Conservation (phyloP, 1,284 basidiomycete genomes). For the Pulchroboletus neoregius region DNA sequence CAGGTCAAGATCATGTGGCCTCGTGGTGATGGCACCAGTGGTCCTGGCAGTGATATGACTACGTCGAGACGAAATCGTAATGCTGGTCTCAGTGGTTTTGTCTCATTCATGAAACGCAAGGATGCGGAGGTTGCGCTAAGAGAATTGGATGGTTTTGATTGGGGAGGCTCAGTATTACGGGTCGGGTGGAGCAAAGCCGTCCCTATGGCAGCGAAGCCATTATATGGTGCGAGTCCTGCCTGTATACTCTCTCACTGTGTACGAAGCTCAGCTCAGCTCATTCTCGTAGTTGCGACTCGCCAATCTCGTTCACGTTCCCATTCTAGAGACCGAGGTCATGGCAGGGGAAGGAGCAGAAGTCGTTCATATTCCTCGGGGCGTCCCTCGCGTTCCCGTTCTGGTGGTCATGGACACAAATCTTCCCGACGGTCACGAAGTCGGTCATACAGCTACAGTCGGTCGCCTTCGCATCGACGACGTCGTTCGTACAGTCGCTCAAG, state of each 20-base stretch:
- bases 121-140: conserved; percentile 87
- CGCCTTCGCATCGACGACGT: conserved; percentile 37
- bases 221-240: conserved; percentile 61
- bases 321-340: conserved; percentile 27
- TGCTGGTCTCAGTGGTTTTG: conserved; percentile 85
- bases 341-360: conserved; percentile 34
- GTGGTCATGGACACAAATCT: conserved; percentile 33
- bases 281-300: conserved; percentile 30
- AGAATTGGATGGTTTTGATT: conserved; percentile 87
- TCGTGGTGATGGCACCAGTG: conserved; percentile 55
- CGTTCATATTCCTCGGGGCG: conserved; percentile 39
- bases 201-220: conserved; percentile 71
- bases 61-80: conserved; percentile 62
- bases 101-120: conserved; percentile 89
- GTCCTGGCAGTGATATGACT: conserved; percentile 74
- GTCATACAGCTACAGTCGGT: conserved; percentile 42
- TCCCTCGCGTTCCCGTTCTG: conserved; percentile 50
- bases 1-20: conserved; percentile 98
- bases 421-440: conserved; percentile 42
- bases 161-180: conserved; percentile 81
- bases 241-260: conserved; percentile 5
- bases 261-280: not conserved
- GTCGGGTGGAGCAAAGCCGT: conserved; percentile 97
- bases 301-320: conserved; percentile 34
- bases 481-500: conserved; percentile 32